These are phyloP conservation scores for Pseudogymnoascus sp. DNA, from an alignment of 2,329 filamentous ascomycete genomes.

Conservation along the genomic window DNA sequence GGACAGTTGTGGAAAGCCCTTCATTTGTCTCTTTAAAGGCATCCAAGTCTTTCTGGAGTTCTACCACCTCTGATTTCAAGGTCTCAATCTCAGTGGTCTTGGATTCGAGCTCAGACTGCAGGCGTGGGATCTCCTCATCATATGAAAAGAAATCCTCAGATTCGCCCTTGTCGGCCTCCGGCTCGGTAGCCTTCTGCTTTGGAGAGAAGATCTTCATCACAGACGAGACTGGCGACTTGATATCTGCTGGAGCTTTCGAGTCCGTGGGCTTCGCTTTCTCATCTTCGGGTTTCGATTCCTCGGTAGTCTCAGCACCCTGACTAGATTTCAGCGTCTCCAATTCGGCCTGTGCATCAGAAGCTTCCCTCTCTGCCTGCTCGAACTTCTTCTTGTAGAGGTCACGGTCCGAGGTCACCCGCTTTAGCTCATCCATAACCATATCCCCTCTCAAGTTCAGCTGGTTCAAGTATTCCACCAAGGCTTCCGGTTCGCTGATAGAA, in stretches of 20 bases:
- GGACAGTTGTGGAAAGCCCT: conserved; percentile 40
- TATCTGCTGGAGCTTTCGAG: conserved; percentile 23
- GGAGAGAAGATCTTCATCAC: conserved; percentile 45
- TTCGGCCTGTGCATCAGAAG: conserved; percentile 56
- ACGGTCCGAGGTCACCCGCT: conserved; percentile 73
- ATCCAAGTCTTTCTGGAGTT: conserved; percentile 62
- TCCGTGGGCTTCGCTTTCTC: conserved; percentile 25
- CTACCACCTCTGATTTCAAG: conserved; percentile 61
- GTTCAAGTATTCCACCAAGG: conserved; percentile 82
- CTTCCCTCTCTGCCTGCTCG: conserved; percentile 58
- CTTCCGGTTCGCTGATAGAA: conserved; percentile 76
- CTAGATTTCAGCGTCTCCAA: conserved; percentile 45
- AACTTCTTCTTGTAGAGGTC: conserved; percentile 72
- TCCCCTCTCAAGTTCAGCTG: conserved; percentile 79
- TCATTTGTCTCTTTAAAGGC: conserved; percentile 63
- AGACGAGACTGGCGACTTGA: conserved; percentile 41
- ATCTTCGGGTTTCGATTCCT: conserved; percentile 12
- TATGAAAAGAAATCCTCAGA: conserved; percentile 83
- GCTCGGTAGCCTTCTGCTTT: conserved; percentile 35
- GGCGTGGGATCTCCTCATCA: conserved; percentile 73
- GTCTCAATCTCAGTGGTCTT: conserved; percentile 63
- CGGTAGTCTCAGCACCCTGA: conserved; percentile 29
- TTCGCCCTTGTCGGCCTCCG: conserved; percentile 31
- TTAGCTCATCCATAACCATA: conserved; percentile 91
- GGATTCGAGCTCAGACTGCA: conserved; percentile 67